Base-by-base conservation (phyloP, 1,284 basidiomycete genomes). In the Neolentinus lepideus region DNA sequence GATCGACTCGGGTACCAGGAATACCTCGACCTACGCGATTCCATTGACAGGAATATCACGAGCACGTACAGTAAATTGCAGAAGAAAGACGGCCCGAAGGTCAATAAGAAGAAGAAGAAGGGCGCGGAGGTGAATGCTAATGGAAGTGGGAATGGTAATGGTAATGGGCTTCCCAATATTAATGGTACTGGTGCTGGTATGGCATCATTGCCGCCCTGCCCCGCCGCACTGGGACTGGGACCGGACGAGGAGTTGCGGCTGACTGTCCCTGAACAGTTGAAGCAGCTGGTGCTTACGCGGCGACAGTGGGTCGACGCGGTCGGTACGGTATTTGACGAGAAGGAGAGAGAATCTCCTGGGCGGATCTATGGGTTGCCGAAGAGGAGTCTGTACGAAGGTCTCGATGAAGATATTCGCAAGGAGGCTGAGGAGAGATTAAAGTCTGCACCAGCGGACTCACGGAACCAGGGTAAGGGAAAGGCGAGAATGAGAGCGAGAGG, bases 1-100 rank as follows among this genome's bases (percentile, higher is more conserved):
- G 90, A 93, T 62, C 82, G 94, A 19, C 80, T 98, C 50, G 94
- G 87, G 2, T 92, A 92, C 67, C 90, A 93, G 66, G 93, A 96
- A 64, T 96, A 94, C 70, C 72, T 90, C 58, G 85, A 89, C 29
- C 69, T 83, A 3, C 81, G 91, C 16, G 92, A 94, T 57, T 79
- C 85, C 3, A 77, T 95, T 47, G 94, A 96, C 73, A 88, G 85
- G 72, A 85, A 85, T 62, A 90, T 96, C 63, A 70, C 76, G 45
- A 77, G 76, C n/a, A 73, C 84, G 22, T 90, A 84, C 63, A 66
- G 79, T 36, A 90, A 88, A 67, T 77, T 90, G 58, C 85, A 88
- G 74, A 87, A 85, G 75, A 85, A 87, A 66, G 84, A 87, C 56
- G 76, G 69, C 1, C 84, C 85, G 4, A 88, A 88, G 65, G 67